Base-by-base conservation (phyloP, 805 yeast species). In the Suhomyces sp. region DNA sequence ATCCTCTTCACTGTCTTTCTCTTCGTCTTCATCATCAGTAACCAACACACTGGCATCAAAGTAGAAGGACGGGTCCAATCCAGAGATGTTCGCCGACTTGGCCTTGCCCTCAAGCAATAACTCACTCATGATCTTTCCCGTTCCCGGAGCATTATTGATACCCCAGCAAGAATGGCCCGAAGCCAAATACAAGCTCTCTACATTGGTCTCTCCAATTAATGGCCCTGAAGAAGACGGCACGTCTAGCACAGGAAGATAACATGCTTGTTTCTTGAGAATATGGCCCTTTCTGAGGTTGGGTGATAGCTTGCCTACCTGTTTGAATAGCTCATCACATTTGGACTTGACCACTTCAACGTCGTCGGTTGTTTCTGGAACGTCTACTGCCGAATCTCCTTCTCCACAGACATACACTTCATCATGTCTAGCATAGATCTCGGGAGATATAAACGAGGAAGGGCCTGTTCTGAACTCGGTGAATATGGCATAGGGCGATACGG, bases 131-230 rank as follows among this genome's bases (percentile, higher is more conserved):
- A 94, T 79, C 64, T 90, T 84, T n/a, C 99, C 99, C 0, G 97
- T 92, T 4, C 88, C 97, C 0, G 97, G 97, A 0, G 97, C 97
- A 69, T 94, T 93, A 72, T 93, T 94, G 57, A 93, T 94, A 22
- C 99, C 99, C 99, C 99, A 93, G 72, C 98, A 94, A 13, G 97
- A 88, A 70, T 93, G 99, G 0, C 98, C 99, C 13, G 93, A 83
- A 2, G 97, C 97, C 52, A 93, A 69, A 61, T 75, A 88, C 55
- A 93, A 73, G 55, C 86, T 85, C 22, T 81, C 83, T 6, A 92
- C 96, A 63, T 91, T 91, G 0, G 98, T 93, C 61, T 89, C 93
- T 46, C 99, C 99, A 60, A 93, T 86, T 50, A 94, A 75, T 0
- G 99, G 99, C 5, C 99, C 99, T 1, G 93, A 83, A 40, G 90